A percentile compares a stretch with the other conserved stretches of the same genome.
These are phyloP conservation scores for Neurospora sp. DNA, from an alignment of 495 filamentous ascomycete species.

Conservation along the genomic window DNA sequence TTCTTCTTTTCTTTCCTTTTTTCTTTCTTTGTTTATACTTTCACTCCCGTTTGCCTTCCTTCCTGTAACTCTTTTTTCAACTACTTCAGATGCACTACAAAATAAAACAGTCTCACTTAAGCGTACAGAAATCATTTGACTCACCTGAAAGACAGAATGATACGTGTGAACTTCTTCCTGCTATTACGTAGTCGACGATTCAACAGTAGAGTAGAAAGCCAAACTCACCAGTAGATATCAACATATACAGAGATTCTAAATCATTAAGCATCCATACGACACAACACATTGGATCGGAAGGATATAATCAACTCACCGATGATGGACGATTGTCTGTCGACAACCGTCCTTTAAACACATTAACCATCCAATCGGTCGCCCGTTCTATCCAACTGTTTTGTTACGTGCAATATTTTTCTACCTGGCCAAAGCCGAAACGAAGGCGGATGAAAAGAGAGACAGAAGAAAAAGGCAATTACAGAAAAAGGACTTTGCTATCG, in stretches of 20 bases:
- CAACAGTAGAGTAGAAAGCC: not conserved
- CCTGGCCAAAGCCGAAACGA: not conserved
- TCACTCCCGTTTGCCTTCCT: not conserved
- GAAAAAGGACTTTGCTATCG: constrained; percentile 1
- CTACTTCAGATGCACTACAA: not conserved
- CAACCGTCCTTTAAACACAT: not conserved
- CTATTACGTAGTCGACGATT: not conserved
- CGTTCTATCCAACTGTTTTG: not conserved
- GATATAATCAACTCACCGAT: not conserved
- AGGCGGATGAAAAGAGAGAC: not conserved
- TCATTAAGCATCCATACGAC: not conserved
- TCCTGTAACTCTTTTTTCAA: not conserved
- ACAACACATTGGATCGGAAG: not conserved
- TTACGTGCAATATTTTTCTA: not conserved
- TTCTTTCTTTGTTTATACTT: not conserved
- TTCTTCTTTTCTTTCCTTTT: not conserved
- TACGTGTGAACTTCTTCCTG: not conserved
- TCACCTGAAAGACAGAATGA: not conserved
- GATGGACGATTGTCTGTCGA: not conserved
- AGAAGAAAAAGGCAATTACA: not conserved
- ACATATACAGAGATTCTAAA: not conserved
- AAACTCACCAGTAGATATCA: not conserved
- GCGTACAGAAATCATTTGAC: not conserved
- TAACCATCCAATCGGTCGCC: not conserved
- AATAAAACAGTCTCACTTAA: not conserved